Evolutionary conservation across 2,329 filamentous ascomycete species (phyloP).

Genomic region (Xylariaceae sp.): DNA sequence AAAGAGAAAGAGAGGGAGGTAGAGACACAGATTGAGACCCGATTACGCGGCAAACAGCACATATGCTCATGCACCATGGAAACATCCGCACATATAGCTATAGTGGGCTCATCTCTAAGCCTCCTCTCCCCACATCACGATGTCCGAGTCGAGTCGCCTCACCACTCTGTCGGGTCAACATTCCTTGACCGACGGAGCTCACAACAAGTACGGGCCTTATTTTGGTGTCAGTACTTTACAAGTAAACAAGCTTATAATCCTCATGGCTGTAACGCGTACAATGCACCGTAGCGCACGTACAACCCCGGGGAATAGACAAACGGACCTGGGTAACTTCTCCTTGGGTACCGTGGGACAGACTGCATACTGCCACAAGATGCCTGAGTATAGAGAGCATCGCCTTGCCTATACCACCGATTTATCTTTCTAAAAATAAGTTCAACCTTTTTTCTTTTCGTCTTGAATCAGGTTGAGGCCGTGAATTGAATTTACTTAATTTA

Average conservation of each 20-base stretch:
- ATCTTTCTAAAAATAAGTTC: no score
- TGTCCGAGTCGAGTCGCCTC: neutral
- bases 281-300: neutral
- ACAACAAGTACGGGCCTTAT: no score
- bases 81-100: neutral
- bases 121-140: neutral
- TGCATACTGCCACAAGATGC: no score
- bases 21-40: no score
- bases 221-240: no score
- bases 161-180: neutral
- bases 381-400: no score
- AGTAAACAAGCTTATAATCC: neutral
- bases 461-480: no score
- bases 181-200: no score
- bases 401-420: no score
- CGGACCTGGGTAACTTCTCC: neutral
- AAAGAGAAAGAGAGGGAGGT: neutral
- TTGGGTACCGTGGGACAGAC: neutral
- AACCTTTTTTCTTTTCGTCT: no score
- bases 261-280: neutral
- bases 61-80: neutral
- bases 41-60: no score
- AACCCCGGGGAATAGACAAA: neutral
- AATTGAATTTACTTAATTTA: no score
- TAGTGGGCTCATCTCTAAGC: neutral